phyloP scores from a whole-genome alignment of 2,329 filamentous ascomycete species.

The Nemania diffusa region DNA sequence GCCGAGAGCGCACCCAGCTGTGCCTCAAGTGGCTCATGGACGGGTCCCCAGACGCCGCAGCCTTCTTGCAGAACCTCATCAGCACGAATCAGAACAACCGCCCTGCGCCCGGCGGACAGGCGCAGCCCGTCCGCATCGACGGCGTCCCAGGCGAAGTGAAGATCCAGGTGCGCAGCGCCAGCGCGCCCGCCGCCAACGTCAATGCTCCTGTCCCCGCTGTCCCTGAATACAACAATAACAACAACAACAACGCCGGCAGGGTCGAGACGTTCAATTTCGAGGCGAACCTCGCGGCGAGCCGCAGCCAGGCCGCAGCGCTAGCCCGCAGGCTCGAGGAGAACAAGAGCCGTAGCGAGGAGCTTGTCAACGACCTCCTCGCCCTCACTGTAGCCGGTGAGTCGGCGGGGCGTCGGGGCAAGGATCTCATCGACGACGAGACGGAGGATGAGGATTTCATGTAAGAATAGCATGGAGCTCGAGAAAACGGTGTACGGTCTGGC shows the following conservation, averaged over 20 bases:
- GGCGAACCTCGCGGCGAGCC: slow-evolving; percentile 25
- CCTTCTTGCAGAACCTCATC: slow-evolving; percentile 74
- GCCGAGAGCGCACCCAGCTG: slow-evolving; percentile 89
- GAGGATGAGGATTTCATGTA: slow-evolving; percentile 49
- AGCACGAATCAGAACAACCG: slow-evolving; percentile 44
- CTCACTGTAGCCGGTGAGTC: slow-evolving; percentile 41
- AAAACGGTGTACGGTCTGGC: neutral
- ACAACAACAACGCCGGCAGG: neutral
- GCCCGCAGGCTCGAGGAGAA: slow-evolving; percentile 42
- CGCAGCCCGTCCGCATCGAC: slow-evolving; percentile 63
- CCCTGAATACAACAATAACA: neutral
- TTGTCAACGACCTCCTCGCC: slow-evolving; percentile 49
- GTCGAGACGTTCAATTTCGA: slow-evolving; percentile 32
- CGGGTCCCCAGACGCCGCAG: slow-evolving; percentile 77
- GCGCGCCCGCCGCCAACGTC: slow-evolving; percentile 41
- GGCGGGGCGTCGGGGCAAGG: slow-evolving; percentile 24
- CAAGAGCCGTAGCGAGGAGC: slow-evolving; percentile 47
- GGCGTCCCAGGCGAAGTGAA: slow-evolving; percentile 67
- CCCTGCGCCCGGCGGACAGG: slow-evolving; percentile 31
- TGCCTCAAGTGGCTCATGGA: slow-evolving; percentile 86
- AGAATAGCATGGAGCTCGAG: neutral
- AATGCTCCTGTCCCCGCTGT: slow-evolving; percentile 5
- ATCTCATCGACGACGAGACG: too few relatives aligned
- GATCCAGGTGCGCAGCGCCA: slow-evolving; percentile 60
- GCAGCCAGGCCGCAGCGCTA: slow-evolving; percentile 32